Evolutionary conservation across 129 eudicot species (phyloP), one percentile per base, ranked within the genome.

Genomic region (Mikania micrantha): DNA sequence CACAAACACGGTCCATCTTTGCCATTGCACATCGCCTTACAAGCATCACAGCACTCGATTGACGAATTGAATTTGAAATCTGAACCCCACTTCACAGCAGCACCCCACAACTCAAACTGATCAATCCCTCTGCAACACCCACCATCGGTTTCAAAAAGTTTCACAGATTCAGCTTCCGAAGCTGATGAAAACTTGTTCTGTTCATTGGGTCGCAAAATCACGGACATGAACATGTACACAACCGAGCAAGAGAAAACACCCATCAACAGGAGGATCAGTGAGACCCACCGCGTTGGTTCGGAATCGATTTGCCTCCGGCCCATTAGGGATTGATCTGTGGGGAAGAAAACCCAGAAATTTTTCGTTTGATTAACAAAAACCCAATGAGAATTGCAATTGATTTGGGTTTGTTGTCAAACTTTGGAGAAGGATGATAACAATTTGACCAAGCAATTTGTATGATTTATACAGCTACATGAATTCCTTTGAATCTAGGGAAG

Each of bases 21-120:
- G 15, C 84, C 95, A 60, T 52, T 84, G 72, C 98, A 93, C 91
- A 88, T 84, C 6, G 75, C 87, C 72, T 84, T 88, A 70, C 98
- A 92, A 74, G 95, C 95, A 15, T 78, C 52, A 83, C 98, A 93
- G 69, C 98, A 93, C 54, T 93, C 90, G 31, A 74, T 73, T 7
- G 96, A 82, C 40, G 90, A 70, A 82, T 88, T 86, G 20, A 88
- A 75, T 87, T 86, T 93, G 42, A 82, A 83, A 29, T 93, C 92
- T 0, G 92, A 39, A 54, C 98, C 98, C 98, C 96, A 93, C 45
- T 86, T 93, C 54, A 88, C 98, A 74, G 95, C 95, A 74, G 90
- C 45, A 5, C 98, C 98, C 98, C 98, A 93, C 13, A 88, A 78
- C 83, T 93, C 98, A 75, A 84, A 79, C 64, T 74, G 67, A 21